Base-by-base conservation (phyloP, 352 stramenopile species). In the Blastocystis sp. region DNA sequence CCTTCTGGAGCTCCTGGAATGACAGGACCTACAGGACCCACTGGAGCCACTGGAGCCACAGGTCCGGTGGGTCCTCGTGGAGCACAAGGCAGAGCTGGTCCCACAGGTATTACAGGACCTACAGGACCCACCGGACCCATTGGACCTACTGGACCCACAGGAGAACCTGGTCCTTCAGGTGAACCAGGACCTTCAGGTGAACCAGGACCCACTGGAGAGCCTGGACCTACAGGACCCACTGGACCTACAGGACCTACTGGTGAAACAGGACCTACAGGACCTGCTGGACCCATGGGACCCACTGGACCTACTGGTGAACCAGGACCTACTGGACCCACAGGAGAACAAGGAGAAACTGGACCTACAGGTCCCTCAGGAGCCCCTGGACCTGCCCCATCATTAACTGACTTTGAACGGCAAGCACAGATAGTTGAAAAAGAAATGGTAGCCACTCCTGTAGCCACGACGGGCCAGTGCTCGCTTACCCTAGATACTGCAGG, bases 281-380 rank as follows among this genome's bases (percentile, higher is more conserved):
- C 39, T 14, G 1, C 35, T 37, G 77, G 77, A 87, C 1, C 51
- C 3, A 61, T 27, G 11, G 77, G 77, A 78, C 56, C 77, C 1
- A 37, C 16, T 11, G 77, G 77, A 75, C 77, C 77, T 42, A 73
- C 59, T 7, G 77, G 77, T 42, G 77, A 87, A 11, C 42, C 54
- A 3, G 77, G 77, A 73, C 19, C 39, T 2, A 59, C 51, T 37
- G 77, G 77, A 52, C 49, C 56, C 19, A 32, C 49, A n/a, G 77
- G 77, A 32, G 39, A 46, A 11, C 9, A 21, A 0, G 77, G 77
- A 58, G 21, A 24, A 14, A 21, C 39, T 12, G 77, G 77, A 56
- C 66, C 59, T 27, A 46, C 56, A n/a, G 77, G 77, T 21, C 42
- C 61, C 7, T 24, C 51, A 0, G 77, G 77, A 81, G 42, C 43